Evolutionary conservation across 2,329 filamentous ascomycete species (phyloP).

Genomic region (Aspergillus latus): DNA sequence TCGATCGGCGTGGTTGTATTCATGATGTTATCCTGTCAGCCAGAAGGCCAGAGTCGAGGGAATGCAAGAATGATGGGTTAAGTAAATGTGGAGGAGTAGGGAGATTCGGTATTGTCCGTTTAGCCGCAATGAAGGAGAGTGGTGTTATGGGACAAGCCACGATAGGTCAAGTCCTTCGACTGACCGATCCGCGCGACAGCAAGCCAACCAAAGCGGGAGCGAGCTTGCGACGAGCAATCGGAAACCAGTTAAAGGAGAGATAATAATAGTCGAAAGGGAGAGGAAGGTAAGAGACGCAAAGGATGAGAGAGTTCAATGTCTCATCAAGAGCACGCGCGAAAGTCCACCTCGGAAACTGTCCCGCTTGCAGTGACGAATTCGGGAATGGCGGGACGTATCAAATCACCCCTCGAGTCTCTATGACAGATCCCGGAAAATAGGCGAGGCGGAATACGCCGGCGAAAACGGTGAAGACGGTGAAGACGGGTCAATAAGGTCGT

Average conservation of each 20-base stretch:
- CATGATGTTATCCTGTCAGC: slow-evolving; percentile 44
- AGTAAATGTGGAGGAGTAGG: slow-evolving; percentile 17
- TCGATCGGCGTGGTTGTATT: slow-evolving; percentile 59
- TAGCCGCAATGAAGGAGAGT: slow-evolving; percentile 24
- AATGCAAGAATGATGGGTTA: background rate
- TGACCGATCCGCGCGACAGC: slow-evolving; percentile 43
- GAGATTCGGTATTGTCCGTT: slow-evolving; percentile 1
- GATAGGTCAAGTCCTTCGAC: slow-evolving; percentile 42
- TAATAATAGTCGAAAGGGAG: slow-evolving; percentile 43
- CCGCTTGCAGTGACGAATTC: slow-evolving; percentile 27
- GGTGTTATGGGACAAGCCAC: slow-evolving; percentile 47
- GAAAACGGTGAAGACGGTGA: slow-evolving; percentile 1
- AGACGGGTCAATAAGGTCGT: background rate
- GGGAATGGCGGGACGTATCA: slow-evolving; percentile 29
- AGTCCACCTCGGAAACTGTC: slow-evolving; percentile 37
- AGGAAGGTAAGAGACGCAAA: slow-evolving; percentile 49
- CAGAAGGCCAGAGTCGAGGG: slow-evolving; percentile 38
- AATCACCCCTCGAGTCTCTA: slow-evolving; percentile 11
- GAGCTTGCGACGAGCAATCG: slow-evolving; percentile 50
- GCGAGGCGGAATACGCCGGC: background rate
- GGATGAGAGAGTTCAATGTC: slow-evolving; percentile 43
- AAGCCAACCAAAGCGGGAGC: slow-evolving; percentile 44
- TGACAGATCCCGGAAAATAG: slow-evolving; percentile 5
- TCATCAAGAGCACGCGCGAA: slow-evolving; percentile 39
- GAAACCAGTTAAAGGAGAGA: slow-evolving; percentile 52